Base-by-base conservation (phyloP, 345 rosid species). In the Pseudoturritis turrita region DNA sequence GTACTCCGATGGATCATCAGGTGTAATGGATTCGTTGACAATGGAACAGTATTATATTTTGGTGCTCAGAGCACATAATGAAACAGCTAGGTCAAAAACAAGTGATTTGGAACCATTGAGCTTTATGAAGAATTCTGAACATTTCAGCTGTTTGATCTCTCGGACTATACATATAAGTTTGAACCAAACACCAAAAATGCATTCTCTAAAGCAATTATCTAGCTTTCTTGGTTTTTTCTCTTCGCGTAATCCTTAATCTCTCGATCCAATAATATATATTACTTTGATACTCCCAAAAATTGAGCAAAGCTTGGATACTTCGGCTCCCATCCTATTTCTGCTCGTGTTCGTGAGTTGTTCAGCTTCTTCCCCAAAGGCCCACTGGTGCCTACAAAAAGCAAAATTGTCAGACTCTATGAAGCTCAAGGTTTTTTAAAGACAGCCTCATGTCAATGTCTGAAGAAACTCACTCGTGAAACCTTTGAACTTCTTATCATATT, bases 251-350 rank as follows among this genome's bases (percentile, higher is more conserved):
- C 28, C 51, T 37, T 21, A 15, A 49, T 26, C 68, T 47, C 15
- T 44, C 3, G 4, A 47, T 62, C 46, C 49, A 60, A 37, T 51
- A 11, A 4, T 40, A 33, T 0, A 35, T 22, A 72, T 82, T 78
- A 86, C 18, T 79, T 81, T 0, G 79, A 65, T 11, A 85, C 74
- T 64, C 92, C 94, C 9, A 95, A 80, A 81, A 87, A 95, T 3
- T 83, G 82, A 59, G 90, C 88, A 68, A 95, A 95, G 84, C 96
- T 91, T 14, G 83, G 84, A 73, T 88, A 83, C 75, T 87, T 87
- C 1, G 97, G 97, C 76, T 95, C 91, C 99, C 99, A 91, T 44
- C 85, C 96, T 39, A 95, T 70, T 57, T 89, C 96, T 1, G 78
- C 66, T 6, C 89, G 84, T 70, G 99, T 95, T 73, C 62, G 77